Base-by-base conservation (phyloP, 352 stramenopile genomes). In the Elongisporangium undulatum region DNA sequence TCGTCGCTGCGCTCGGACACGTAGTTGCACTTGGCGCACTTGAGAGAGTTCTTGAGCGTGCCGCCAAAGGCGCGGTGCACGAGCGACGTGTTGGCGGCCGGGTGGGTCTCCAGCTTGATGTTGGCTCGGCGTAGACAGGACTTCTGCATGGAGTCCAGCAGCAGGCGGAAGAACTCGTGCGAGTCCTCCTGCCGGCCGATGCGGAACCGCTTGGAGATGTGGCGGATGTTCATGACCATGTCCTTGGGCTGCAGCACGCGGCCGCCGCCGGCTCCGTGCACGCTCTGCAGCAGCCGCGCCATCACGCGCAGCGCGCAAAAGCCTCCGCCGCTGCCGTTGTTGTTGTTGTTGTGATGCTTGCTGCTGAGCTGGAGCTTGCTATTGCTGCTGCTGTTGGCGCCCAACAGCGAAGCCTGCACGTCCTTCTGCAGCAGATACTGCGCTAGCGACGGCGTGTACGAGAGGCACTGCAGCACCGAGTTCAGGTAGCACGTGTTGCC, bases 401-500 rank as follows among this genome's bases (percentile, higher is more conserved):
- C 49, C 22, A 57, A 48, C 3, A 82, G 86, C 7, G 60, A 62
- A n/a, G 70, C 62, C 23, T 78, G 64, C 13, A 77, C 66, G 4
- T 79, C 67, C 29, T 87, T 85, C 20, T 86, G 63, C 17, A 99
- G 62, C 73, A 99, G 90, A 54, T 85, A 89, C 66, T 94, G 85
- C 15, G 74, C 81, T n/a, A 94, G 85, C 59, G 73, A 75, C 19
- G 85, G 85, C 64, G 85, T 92, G 67, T 94, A 92, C 49, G 62
- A 63, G 24, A 94, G 74, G 64, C 90, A 98, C 67, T 98, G 92
- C 66, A 98, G 74, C 67, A 91, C 85, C 55, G 92, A 95, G 73
- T 98, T 98, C 59, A 98, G 82, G 75, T 97, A 98, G 77, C 94
- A 98, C 63, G 94, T 98, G 75, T 98, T 98, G 68, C 94, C 94